phyloP scores from a whole-genome alignment of 2,329 filamentous ascomycete species.

The Teratosphaeriaceae sp. region DNA sequence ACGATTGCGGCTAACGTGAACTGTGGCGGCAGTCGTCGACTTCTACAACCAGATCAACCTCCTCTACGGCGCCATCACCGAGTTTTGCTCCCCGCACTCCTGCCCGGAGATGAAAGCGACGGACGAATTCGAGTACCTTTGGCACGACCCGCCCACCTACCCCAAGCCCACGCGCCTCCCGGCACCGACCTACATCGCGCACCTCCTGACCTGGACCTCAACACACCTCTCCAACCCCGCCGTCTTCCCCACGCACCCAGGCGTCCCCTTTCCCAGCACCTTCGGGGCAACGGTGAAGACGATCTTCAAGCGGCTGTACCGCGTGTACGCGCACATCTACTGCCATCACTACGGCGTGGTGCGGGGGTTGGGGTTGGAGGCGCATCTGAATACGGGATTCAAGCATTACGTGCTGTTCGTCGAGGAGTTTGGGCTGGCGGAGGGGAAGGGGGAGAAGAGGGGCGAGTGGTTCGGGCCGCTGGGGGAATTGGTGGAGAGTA shows the following conservation, averaged over 20 bases:
- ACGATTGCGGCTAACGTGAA: not conserved
- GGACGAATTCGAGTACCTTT: conserved; percentile 99
- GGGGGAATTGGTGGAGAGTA: conserved; percentile 93
- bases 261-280: conserved; percentile 86
- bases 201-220: conserved; percentile 96
- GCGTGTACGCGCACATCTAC: conserved; percentile 95
- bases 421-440: conserved; percentile 88
- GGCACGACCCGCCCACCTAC: conserved; percentile 93
- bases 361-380: conserved; percentile 88
- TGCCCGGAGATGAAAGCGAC: conserved; percentile 99
- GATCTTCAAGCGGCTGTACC: conserved; percentile 99
- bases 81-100: conserved; percentile 95
- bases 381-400: conserved; percentile 97
- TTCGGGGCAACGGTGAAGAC: conserved; percentile 92
- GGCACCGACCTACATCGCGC: conserved; percentile 94
- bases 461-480: conserved; percentile 93
- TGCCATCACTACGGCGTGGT: conserved; percentile 98
- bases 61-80: conserved; percentile 95
- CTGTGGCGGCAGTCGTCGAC: conserved; percentile 78
- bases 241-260: conserved; percentile 67
- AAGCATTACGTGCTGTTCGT: conserved; percentile 99
- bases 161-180: conserved; percentile 98
- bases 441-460: conserved; percentile 56
- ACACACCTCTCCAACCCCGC: conserved; percentile 91
- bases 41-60: conserved; percentile 99